These are phyloP conservation scores for Xylaria cubensis DNA, from an alignment of 495 filamentous ascomycete genomes.

Conservation along the genomic window DNA sequence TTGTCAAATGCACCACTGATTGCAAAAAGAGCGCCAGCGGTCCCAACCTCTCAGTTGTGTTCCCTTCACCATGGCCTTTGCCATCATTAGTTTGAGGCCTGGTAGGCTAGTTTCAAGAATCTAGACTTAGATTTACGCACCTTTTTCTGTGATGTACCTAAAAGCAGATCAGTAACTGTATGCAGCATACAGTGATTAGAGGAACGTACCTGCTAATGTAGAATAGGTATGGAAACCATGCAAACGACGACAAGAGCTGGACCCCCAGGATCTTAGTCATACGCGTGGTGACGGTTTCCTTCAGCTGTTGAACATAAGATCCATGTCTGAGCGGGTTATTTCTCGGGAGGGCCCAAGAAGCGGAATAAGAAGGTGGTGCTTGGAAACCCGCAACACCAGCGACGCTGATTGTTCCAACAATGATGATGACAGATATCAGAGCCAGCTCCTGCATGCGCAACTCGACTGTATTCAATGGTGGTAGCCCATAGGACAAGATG, in stretches of 20 bases:
- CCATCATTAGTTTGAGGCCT: background rate
- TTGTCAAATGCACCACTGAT: conserved; percentile 13
- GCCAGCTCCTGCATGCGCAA: conserved; percentile 12
- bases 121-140: background rate
- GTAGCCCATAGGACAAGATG: conserved; percentile 5
- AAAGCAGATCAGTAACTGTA: background rate
- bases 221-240: conserved; percentile 17
- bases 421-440: conserved; percentile 8
- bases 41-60: conserved; percentile 5
- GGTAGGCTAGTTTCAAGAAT: background rate
- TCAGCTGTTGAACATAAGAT: background rate
- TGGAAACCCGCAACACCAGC: background rate
- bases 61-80: background rate
- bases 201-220: conserved; percentile 9
- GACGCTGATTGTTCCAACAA: background rate
- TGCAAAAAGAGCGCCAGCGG: conserved; percentile 10
- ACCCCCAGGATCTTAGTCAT: conserved; percentile 6
- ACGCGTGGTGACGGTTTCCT: background rate
- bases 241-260: conserved; percentile 4
- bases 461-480: background rate
- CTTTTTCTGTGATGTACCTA: conserved; percentile 1
- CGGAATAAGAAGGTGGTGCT: background rate
- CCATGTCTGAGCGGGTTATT: background rate
- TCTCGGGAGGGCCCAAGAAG: background rate
- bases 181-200: background rate